Base-by-base conservation (phyloP, 768 basidiomycete genomes). In the Agaricus sinodeliciosus region DNA sequence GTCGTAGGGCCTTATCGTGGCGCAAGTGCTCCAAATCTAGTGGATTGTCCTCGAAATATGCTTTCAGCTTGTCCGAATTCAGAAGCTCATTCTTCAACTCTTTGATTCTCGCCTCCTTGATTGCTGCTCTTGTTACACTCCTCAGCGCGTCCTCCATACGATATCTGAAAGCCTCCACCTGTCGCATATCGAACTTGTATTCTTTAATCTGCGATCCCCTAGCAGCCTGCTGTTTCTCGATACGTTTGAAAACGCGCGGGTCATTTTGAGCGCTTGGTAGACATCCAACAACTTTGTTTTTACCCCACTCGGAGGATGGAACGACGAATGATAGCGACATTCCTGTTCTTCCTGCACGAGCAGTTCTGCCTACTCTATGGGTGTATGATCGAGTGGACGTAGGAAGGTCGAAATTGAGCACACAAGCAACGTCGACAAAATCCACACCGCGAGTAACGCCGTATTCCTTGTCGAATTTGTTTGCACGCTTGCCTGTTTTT, bases 351-450 rank as follows among this genome's bases (percentile, higher is more conserved):
- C 96, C 96, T 0, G 95, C 96, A 18, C 96, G 90, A 12, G 96
- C 96, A 0, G 96, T 99, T 22, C 96, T 84, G 11, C 96, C 96
- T 13, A 98, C 87, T 45, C 96, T 86, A 65, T 99, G 96, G 0
- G 90, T 94, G 64, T 99, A 99, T 11, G 93, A 80, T 15, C 84
- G 85, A 3, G 90, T 78, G 0, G 92, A 85, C 0, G 81, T 73
- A 0, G 96, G 96, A n/a, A 98, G 78, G 68, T 99, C 96, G 68
- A 98, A 99, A 72, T 99, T 99, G 65, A 99, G 79, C 3, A 99
- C 95, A 60, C 94, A 97, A 9, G 94, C 84, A 51, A 98, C 96
- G 59, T 96, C 90, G 57, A 97, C 79, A 67, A 99, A 99, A 69
- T 99, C 96, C 54, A 98, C 84, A 2, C 96, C 96, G 43, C 96